Conservation (phyloP, 2,329 filamentous ascomycete species). For the Basipetospora chlamydospora region DNA sequence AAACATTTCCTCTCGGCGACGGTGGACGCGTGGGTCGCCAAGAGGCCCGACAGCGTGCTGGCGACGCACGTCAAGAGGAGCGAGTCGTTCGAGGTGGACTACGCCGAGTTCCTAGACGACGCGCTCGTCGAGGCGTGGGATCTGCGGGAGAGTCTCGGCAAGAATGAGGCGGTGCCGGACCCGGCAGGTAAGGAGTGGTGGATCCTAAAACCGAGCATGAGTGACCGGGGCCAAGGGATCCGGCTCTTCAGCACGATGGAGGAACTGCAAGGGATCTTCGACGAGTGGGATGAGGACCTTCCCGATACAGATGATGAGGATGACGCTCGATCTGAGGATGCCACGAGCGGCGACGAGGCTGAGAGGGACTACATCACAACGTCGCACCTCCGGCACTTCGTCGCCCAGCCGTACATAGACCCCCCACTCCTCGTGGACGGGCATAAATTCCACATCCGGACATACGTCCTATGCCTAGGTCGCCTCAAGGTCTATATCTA, state of each 20-base stretch:
- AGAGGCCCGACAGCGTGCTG: constrained; percentile 60
- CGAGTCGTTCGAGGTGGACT: constrained; percentile 88
- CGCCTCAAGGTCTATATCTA: constrained; percentile 75
- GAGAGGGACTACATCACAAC: constrained; percentile 47
- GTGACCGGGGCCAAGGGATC: constrained; percentile 87
- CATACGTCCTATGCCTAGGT: constrained; percentile 74
- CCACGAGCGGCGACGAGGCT: constrained; percentile 16
- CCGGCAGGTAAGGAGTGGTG: constrained; percentile 58
- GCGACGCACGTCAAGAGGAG: constrained; percentile 57
- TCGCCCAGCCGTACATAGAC: constrained; percentile 89
- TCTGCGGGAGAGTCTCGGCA: constrained; percentile 59
- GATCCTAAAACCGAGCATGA: constrained; percentile 98
- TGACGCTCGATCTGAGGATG: constrained; percentile 19
- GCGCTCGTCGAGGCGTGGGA: constrained; percentile 84
- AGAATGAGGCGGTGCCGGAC: constrained; percentile 31
- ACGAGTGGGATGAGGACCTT: constrained; percentile 66
- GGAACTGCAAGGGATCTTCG: constrained; percentile 76
- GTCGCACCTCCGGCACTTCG: constrained; percentile 87
- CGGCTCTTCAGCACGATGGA: constrained; percentile 74
- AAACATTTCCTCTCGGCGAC: constrained; percentile 89
- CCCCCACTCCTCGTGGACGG: constrained; percentile 61
- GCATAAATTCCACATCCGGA: constrained; percentile 92
- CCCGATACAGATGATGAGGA: constrained; percentile 53
- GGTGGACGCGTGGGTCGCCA: constrained; percentile 71
- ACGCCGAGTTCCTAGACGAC: constrained; percentile 91